Evolutionary conservation across 2,329 filamentous ascomycete genomes (phyloP), one percentile per base, ranked within the genome.

Genomic region (Aspergillus floridensis): DNA sequence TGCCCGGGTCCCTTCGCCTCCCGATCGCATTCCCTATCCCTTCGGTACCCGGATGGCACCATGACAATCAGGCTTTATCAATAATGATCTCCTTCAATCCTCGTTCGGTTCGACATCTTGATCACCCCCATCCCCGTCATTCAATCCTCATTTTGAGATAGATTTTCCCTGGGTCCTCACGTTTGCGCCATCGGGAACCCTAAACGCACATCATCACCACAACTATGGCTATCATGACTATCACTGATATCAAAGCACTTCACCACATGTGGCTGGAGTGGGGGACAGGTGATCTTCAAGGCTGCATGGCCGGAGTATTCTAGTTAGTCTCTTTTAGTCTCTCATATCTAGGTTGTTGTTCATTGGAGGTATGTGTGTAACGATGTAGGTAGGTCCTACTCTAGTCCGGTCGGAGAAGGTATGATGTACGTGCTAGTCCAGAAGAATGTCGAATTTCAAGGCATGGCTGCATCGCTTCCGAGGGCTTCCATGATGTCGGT

Each of bases 211-310:
- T 26, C 41, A 21, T 21, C 32, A 24, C 41, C 46, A 46, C 38
- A 19, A 32, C n/a, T 44, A 21, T 16, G 12, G 26, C 10, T 29
- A 35, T 26, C 44, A 21, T 16, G 12, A 29, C 16, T 29, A 35
- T 26, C 44, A 48, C 51, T 51, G 38, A 10, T 55, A 50, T 19
- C 26, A 22, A 35, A 52, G 22, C 22, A 56, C 3, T n/a, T 46
- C 26, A n/a, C 48, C 54, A 60, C 56, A 57, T 61, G 59, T 57
- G 56, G 59, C 50, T 51, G 21, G 47, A 22, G 51, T 52, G 44
- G 55, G 57, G 60, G 50, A 52, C 65, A 63, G 63, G 62, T 62
- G 63, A 66, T 66, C 65, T 63, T 63, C 63, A 60, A 59, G 58
- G 57, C 63, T 64, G 65, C 65, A 65, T 60, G 55, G 63, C 57